Evolutionary conservation across 257 asterid genomes (phyloP).

Genomic region (Nicotiana knightiana): DNA sequence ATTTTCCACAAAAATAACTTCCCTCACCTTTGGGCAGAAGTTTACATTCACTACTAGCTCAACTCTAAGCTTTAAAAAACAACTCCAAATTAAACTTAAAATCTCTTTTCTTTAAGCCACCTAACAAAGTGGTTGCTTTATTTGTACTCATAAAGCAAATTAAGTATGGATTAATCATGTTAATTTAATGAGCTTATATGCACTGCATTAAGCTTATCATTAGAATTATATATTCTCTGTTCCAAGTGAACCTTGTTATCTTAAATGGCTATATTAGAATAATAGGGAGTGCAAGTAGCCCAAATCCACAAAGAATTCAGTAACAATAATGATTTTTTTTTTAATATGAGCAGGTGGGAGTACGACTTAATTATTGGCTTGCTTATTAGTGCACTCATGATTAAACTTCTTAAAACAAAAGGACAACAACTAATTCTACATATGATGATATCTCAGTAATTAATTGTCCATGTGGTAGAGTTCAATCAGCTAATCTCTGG

Average conservation of each 20-base stretch:
- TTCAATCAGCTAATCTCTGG: background rate
- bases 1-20: too few species aligned
- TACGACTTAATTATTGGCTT: background rate
- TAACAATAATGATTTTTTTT: background rate
- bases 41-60: too few species aligned
- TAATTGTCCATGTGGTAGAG: background rate
- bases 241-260: background rate
- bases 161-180: background rate
- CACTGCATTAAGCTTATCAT: background rate
- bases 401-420: background rate
- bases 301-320: background rate
- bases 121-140: background rate
- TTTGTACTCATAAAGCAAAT: background rate
- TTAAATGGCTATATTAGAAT: background rate
- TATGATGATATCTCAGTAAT: background rate
- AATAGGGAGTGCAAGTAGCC: background rate
- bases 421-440: background rate
- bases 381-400: background rate
- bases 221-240: background rate
- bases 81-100: too few species aligned
- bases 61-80: too few species aligned
- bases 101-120: background rate
- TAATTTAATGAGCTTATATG: background rate
- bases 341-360: background rate
- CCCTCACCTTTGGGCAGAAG: too few species aligned